These are phyloP conservation scores for Eucalyptus camaldulensis DNA, from an alignment of 345 rosid species.

Conservation along the genomic window DNA sequence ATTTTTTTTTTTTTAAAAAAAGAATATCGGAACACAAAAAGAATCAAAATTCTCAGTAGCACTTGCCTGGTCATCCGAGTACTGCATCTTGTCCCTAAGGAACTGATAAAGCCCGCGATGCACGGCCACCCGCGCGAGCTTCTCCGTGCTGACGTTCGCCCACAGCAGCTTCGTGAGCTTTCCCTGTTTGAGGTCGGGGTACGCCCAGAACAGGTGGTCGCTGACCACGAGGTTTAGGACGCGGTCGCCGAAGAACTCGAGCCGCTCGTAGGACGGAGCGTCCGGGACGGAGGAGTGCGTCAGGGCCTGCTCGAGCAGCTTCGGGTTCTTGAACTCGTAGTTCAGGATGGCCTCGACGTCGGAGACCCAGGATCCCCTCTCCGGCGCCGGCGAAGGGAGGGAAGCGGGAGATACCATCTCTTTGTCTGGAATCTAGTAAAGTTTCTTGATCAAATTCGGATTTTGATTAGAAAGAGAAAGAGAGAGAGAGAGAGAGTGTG, in stretches of 20 bases:
- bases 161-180: slow-evolving; percentile 40
- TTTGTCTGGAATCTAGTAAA: background rate
- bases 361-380: slow-evolving; percentile 11
- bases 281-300: slow-evolving; percentile 47
- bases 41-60: background rate
- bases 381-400: background rate
- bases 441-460: background rate
- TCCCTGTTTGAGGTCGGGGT: slow-evolving; percentile 44
- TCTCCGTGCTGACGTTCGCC: slow-evolving; percentile 68
- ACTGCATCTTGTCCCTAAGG: slow-evolving; percentile 22
- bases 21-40: background rate
- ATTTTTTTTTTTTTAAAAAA: background rate
- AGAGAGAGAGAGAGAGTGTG: background rate
- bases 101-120: slow-evolving; percentile 29
- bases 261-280: slow-evolving; percentile 39
- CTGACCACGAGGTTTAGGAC: slow-evolving; percentile 35
- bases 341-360: slow-evolving; percentile 43
- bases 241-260: slow-evolving; percentile 77
- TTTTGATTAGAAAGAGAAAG: background rate
- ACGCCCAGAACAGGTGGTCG: slow-evolving; percentile 24
- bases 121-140: slow-evolving; percentile 69
- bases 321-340: slow-evolving; percentile 34
- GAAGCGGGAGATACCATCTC: background rate
- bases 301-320: slow-evolving; percentile 47
- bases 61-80: slow-evolving; percentile 42